phyloP scores from a whole-genome alignment of 2,329 filamentous ascomycete genomes.

The Hypoxylon rubiginosum region DNA sequence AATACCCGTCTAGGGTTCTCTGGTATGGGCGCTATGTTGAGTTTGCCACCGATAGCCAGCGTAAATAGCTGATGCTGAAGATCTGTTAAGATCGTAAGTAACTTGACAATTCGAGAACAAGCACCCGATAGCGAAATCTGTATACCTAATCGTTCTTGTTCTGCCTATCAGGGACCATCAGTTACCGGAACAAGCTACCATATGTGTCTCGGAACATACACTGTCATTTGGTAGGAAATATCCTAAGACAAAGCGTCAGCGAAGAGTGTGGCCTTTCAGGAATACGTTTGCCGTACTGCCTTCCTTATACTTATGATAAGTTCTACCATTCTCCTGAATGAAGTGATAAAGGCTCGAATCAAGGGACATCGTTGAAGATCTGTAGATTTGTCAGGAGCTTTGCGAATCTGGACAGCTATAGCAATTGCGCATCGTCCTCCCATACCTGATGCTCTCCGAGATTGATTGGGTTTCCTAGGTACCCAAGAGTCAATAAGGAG shows the following conservation, averaged over 20 bases:
- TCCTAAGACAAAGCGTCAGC: slow-evolving; percentile 38
- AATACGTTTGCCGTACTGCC: slow-evolving; percentile 45
- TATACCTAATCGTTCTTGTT: slow-evolving; percentile 52
- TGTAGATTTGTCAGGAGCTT: slow-evolving; percentile 24
- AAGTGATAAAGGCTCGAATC: slow-evolving; percentile 48
- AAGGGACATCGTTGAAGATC: slow-evolving; percentile 50
- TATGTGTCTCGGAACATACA: slow-evolving; percentile 34
- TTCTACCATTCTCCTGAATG: slow-evolving; percentile 50
- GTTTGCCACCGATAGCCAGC: slow-evolving; percentile 56
- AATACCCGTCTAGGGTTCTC: slow-evolving; percentile 58
- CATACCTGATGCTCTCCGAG: slow-evolving; percentile 34
- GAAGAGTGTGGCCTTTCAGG: background rate
- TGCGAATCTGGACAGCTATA: background rate
- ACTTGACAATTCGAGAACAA: background rate
- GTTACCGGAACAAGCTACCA: background rate
- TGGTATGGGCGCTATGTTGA: slow-evolving; percentile 60
- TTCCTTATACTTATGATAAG: slow-evolving; percentile 52
- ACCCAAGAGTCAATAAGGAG: slow-evolving; percentile 12
- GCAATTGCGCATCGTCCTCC: background rate
- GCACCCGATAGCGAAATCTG: background rate
- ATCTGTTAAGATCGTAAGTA: slow-evolving; percentile 46
- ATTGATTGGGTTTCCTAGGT: slow-evolving; percentile 34
- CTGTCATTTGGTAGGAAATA: slow-evolving; percentile 52
- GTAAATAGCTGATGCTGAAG: slow-evolving; percentile 58
- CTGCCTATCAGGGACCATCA: slow-evolving; percentile 39